phyloP scores from a whole-genome alignment of 2,329 filamentous ascomycete species.

The Aschersonia sp. region DNA sequence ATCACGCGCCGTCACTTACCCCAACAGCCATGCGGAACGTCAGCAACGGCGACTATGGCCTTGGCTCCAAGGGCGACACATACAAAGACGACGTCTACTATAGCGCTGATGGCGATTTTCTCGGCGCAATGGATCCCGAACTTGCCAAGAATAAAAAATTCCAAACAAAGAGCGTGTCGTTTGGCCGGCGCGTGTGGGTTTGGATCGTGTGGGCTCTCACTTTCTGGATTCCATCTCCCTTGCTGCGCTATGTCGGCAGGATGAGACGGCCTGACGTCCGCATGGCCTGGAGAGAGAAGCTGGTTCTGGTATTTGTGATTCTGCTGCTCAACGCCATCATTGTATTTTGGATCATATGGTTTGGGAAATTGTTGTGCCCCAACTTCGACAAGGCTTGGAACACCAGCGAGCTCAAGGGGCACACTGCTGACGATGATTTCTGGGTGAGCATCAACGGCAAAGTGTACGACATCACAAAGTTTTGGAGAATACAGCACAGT shows the following conservation, averaged over 20 bases:
- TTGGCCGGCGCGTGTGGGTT: conserved; percentile 63
- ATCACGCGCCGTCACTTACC: conserved; percentile 42
- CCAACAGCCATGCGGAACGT: conserved; percentile 43
- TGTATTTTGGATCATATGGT: conserved; percentile 83
- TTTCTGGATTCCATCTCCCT: conserved; percentile 84
- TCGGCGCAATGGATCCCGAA: conserved; percentile 60
- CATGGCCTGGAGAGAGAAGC: conserved; percentile 93
- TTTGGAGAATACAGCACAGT: conserved; percentile 75
- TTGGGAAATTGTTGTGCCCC: conserved; percentile 76
- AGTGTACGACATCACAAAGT: conserved; percentile 86
- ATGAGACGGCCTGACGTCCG: conserved; percentile 97
- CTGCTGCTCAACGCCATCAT: conserved; percentile 65
- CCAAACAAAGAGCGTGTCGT: conserved; percentile 50
- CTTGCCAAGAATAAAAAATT: conserved; percentile 64
- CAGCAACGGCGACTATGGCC: conserved; percentile 67
- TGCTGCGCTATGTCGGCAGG: conserved; percentile 67
- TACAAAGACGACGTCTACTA: conserved; percentile 63
- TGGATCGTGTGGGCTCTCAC: conserved; percentile 72
- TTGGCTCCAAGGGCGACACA: conserved; percentile 74
- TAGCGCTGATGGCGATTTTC: conserved; percentile 52
- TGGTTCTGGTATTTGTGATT: conserved; percentile 72
- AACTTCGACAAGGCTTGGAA: conserved; percentile 87
- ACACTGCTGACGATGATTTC: conserved; percentile 61
- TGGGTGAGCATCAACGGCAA: conserved; percentile 78
- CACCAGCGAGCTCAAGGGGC: conserved; percentile 49